These are phyloP conservation scores for Pseudocercospora crystallina DNA, from an alignment of 2,329 filamentous ascomycete genomes.

Conservation along the genomic window DNA sequence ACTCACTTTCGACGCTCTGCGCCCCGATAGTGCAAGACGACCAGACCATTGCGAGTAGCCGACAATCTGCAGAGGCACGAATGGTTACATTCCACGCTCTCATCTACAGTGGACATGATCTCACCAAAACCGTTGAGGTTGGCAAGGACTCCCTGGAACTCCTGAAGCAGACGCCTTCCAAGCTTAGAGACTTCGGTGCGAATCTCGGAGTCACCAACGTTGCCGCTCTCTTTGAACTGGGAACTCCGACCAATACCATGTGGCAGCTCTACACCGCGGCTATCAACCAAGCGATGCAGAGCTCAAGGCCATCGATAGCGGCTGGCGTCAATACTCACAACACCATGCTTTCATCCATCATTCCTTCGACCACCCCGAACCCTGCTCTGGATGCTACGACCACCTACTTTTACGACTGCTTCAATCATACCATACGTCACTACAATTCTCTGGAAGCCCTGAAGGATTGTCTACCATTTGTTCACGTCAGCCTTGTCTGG, in stretches of 20 bases:
- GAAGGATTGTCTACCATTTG: constrained; percentile 56
- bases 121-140: constrained; percentile 49
- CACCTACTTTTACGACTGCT: constrained; percentile 16
- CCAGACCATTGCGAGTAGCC: constrained; percentile 34
- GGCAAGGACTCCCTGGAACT: constrained; percentile 52
- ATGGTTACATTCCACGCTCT: constrained; percentile 66
- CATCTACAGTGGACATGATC: constrained; percentile 56
- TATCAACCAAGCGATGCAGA: constrained; percentile 18
- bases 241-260: constrained; percentile 50
- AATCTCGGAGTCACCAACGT: constrained; percentile 60
- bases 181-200: constrained; percentile 44
- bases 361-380: background rate
- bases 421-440: constrained; percentile 41
- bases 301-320: constrained; percentile 18
- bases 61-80: constrained; percentile 53
- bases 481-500: constrained; percentile 64
- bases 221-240: constrained; percentile 55
- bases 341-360: background rate
- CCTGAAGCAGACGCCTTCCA: constrained; percentile 59
- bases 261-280: constrained; percentile 36
- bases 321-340: constrained; percentile 35
- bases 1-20: constrained; percentile 70
- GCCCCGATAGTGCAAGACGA: constrained; percentile 47
- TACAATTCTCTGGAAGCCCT: constrained; percentile 48
- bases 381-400: constrained; percentile 3